Base-by-base conservation (phyloP, 1,284 basidiomycete species). In the Spongispora temasekensis region DNA sequence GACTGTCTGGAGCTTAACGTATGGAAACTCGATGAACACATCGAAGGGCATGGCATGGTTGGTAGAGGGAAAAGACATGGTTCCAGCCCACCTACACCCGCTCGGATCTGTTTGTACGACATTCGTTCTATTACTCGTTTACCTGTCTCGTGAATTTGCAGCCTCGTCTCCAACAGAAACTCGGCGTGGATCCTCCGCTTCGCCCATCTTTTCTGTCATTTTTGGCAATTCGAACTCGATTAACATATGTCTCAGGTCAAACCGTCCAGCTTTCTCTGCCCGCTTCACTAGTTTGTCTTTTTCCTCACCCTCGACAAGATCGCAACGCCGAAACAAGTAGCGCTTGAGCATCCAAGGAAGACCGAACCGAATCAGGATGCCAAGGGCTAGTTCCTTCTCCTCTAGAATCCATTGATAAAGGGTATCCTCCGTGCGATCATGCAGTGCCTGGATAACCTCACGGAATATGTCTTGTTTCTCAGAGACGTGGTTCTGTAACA, bases 1-100 rank as follows among this genome's bases (percentile, higher is more conserved):
- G 23, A 83, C 84, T 4, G 72, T 60, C 42, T 48, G 62, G 28
- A 76, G 60, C 25, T 64, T 58, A 10, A 74, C n/a, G 40, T 61
- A 55, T 10, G 61, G 34, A 1, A 61, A 61, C 56, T 27, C 35
- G 17, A 31, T 27, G n/a, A 62, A 53, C 23, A 50, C 17, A 4
- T 28, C 17, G 25, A 35, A 27, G 27, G 10, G 35, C n/a, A 30
- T 40, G 7, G 28, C 19, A 12, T 19, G 30, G 40, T 51, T 31
- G 23, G 35, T 13, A 50, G 50, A 35, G 32, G 59, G 31, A 23
- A 52, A 56, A 54, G 54, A 40, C 69, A 70, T 71, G 53, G 17
- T 48, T n/a, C n/a, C n/a, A n/a, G 37, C 35, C 35, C 21, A 17
- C 19, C 17, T 48, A 48, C 44, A 17, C 44, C 44, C 25, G 25